Conservation (phyloP, 306 rosid genomes). For the Glycine tomentella region DNA sequence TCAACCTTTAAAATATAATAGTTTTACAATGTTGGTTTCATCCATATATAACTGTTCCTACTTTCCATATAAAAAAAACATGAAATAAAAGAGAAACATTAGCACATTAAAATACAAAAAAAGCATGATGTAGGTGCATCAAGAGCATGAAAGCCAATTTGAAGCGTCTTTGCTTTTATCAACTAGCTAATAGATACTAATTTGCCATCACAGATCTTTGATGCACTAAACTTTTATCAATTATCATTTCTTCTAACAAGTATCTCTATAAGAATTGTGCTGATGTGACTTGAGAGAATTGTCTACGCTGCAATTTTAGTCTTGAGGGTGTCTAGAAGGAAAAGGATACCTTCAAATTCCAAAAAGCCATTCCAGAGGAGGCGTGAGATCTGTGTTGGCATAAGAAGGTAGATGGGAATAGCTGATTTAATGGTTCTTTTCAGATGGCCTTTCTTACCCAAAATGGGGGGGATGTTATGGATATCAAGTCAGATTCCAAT, state of each 20-base stretch:
- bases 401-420: no score
- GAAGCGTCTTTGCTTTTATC: neutral
- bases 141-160: slow-evolving; percentile 34
- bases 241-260: slow-evolving; percentile 8
- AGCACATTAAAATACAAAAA: neutral
- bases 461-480: neutral
- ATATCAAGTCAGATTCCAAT: no score
- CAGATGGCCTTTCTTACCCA: neutral
- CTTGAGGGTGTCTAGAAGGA: neutral
- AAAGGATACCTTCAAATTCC: slow-evolving; percentile 15
- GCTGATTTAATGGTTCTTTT: neutral
- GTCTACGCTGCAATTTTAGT: slow-evolving; percentile 12
- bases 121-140: slow-evolving; percentile 4
- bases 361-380: slow-evolving; percentile 13
- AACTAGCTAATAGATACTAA: slow-evolving; percentile 19
- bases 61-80: neutral
- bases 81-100: slow-evolving; percentile 2
- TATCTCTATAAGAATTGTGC: neutral
- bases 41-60: slow-evolving; percentile 12
- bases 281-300: neutral
- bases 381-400: neutral
- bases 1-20: neutral
- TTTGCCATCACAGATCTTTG: slow-evolving; percentile 14
- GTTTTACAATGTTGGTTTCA: slow-evolving; percentile 10
- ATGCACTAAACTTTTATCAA: slow-evolving; percentile 9